Evolutionary conservation across 768 basidiomycete species (phyloP), one percentile per base, ranked within the genome.

Genomic region (Dacryopinax primogenitus): DNA sequence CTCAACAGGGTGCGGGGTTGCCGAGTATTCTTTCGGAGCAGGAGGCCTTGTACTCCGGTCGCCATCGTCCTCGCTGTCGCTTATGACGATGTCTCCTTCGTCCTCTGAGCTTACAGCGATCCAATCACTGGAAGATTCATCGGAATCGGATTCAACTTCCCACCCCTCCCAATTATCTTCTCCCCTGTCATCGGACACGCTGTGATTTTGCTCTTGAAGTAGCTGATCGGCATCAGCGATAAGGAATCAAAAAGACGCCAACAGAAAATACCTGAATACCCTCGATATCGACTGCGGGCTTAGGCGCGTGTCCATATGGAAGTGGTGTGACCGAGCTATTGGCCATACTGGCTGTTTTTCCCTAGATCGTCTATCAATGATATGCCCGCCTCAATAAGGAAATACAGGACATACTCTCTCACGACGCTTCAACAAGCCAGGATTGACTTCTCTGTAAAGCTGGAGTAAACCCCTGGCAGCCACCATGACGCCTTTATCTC

Each of bases 391-490:
- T 11, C 33, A 58, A 63, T 65, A 21, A 18, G 18, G 58, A n/a
- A 35, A 33, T 62, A 65, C 12, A 36, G 33, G 26, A 73, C 85
- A 63, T 68, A 90, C 90, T 70, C 93, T 77, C 72, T 98, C 95
- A 65, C 91, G 79, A 68, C 85, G 80, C 75, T 92, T 95, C 70
- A 99, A 79, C 83, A 98, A 82, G 6, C 84, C 86, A 1, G 96
- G 96, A 73, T 97, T 96, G 66, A 95, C 89, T 71, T 98, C 94
- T n/a, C 96, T 81, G 77, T 90, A 99, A 16, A 98, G 78, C 72
- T 88, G 90, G 63, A 98, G 76, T 58, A 99, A 73, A 15, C 92
- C 90, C 30, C 96, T 80, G 1, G 91, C 86, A 47, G 90, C 92
- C n/a, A 90, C 84, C 6, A 87, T 86, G 44, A 96, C 92, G 0